Conservation (phyloP, 192 early-diverging fungal genomes). For the Coemansia furcata region DNA sequence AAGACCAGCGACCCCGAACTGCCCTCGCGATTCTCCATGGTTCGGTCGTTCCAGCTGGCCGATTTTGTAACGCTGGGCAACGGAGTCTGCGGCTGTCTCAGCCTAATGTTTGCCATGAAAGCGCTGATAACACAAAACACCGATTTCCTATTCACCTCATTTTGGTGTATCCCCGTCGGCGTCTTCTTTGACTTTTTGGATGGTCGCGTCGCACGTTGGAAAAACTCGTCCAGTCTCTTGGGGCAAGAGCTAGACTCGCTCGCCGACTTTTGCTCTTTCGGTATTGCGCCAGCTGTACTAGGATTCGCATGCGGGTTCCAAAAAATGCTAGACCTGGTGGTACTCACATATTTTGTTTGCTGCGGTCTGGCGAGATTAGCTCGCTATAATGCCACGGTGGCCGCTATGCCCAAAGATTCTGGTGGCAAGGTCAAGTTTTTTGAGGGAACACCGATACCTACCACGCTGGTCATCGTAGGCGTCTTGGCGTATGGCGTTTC, state of each 20-base stretch:
- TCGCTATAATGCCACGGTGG: constrained; percentile 86
- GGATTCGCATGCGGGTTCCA: constrained; percentile 86
- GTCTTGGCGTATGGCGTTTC: constrained; percentile 63
- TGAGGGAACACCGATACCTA: constrained; percentile 91
- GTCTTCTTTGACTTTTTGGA: constrained; percentile 74
- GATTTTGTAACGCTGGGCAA: constrained; percentile 87
- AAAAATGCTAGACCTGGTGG: constrained; percentile 70
- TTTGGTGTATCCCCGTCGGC: constrained; percentile 68
- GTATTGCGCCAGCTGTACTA: constrained; percentile 79
- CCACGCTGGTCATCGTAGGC: constrained; percentile 66
- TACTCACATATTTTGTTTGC: constrained; percentile 82
- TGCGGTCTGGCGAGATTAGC: constrained; percentile 85
- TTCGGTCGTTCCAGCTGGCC: constrained; percentile 70
- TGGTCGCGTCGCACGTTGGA: constrained; percentile 82
- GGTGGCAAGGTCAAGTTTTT: constrained; percentile 80
- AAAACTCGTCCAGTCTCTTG: constrained; percentile 65
- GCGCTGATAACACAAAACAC: constrained; percentile 64
- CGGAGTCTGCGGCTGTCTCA: constrained; percentile 72
- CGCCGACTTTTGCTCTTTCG: constrained; percentile 77
- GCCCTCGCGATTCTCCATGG: constrained; percentile 54
- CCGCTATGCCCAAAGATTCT: constrained; percentile 68
- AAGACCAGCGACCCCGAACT: constrained; percentile 44
- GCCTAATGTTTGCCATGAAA: constrained; percentile 72
- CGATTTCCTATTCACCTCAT: constrained; percentile 59
- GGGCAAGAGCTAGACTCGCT: constrained; percentile 90